Conservation (phyloP, 208 protist species). For the Trypanosoma cruzi region DNA sequence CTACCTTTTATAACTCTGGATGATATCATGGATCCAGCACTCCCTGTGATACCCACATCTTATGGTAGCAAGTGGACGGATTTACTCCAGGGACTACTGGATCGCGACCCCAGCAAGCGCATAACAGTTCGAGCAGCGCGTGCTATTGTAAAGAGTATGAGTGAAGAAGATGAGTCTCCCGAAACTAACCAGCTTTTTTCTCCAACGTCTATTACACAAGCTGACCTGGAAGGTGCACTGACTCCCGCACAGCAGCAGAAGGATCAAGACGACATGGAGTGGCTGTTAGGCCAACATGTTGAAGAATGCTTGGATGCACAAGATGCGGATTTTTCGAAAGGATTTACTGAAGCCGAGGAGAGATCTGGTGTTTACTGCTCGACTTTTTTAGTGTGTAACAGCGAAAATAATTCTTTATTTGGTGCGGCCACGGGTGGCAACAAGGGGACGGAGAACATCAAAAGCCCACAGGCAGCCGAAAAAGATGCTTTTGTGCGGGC, state of each 20-base stretch:
- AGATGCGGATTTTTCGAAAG: too few species aligned
- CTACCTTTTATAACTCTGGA: slow-evolving; percentile 29
- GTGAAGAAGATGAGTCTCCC: neutral
- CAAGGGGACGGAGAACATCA: neutral
- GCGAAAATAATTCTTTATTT: neutral
- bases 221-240: slow-evolving; percentile 21
- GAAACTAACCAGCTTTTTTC: neutral
- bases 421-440: neutral
- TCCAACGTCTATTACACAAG: slow-evolving; percentile 7
- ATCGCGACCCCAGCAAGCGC: slow-evolving; percentile 29
- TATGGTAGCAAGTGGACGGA: slow-evolving; percentile 38
- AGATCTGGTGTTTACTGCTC: neutral
- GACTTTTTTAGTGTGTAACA: neutral
- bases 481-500: neutral
- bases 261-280: slow-evolving; percentile 13
- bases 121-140: slow-evolving; percentile 40
- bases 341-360: neutral
- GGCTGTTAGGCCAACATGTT: slow-evolving; percentile 6
- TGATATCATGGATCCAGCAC: slow-evolving; percentile 28
- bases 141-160: slow-evolving; percentile 33
- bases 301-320: neutral
- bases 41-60: slow-evolving; percentile 32
- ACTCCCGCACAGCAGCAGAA: slow-evolving; percentile 14
- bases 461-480: neutral
- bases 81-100: slow-evolving; percentile 40